Conservation (phyloP, 169 alveolate genomes). For the Plasmodium adleri region DNA sequence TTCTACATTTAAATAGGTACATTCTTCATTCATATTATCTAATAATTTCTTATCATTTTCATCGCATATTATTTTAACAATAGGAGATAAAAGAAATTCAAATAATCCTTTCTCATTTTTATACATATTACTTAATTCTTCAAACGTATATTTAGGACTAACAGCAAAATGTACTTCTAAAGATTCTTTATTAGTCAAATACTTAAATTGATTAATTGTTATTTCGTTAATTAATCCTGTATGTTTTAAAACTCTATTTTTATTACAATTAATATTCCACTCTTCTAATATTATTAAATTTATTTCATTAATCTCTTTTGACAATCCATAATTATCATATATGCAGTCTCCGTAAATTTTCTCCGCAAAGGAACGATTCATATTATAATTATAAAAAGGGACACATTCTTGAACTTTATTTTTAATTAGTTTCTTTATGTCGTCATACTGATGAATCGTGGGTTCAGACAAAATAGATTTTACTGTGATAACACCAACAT, state of each 20-base stretch:
- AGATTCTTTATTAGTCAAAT: slow-evolving; percentile 78
- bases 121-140: slow-evolving; percentile 39
- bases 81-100: slow-evolving; percentile 41
- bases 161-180: slow-evolving; percentile 71
- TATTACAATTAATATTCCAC: slow-evolving; percentile 78
- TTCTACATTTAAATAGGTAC: slow-evolving; percentile 74
- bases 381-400: slow-evolving; percentile 68
- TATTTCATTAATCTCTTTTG: slow-evolving; percentile 77
- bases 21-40: slow-evolving; percentile 60
- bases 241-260: slow-evolving; percentile 42
- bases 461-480: slow-evolving; percentile 33
- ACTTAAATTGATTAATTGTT: slow-evolving; percentile 32
- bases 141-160: slow-evolving; percentile 51
- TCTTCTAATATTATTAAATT: slow-evolving; percentile 60
- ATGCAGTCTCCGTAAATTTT: slow-evolving; percentile 84
- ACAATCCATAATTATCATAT: slow-evolving; percentile 81
- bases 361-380: slow-evolving; percentile 83
- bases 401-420: slow-evolving; percentile 40
- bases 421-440: slow-evolving; percentile 76
- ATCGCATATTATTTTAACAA: slow-evolving; percentile 9
- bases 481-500: slow-evolving; percentile 47
- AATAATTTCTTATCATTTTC: neutral
- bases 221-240: slow-evolving; percentile 62
- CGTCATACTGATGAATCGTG: slow-evolving; percentile 79
- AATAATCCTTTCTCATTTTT: slow-evolving; percentile 35